A percentile compares a stretch with the other conserved stretches of the same genome.
phyloP scores from a whole-genome alignment of 2,329 filamentous ascomycete genomes.

The Seiridium unicorne region DNA sequence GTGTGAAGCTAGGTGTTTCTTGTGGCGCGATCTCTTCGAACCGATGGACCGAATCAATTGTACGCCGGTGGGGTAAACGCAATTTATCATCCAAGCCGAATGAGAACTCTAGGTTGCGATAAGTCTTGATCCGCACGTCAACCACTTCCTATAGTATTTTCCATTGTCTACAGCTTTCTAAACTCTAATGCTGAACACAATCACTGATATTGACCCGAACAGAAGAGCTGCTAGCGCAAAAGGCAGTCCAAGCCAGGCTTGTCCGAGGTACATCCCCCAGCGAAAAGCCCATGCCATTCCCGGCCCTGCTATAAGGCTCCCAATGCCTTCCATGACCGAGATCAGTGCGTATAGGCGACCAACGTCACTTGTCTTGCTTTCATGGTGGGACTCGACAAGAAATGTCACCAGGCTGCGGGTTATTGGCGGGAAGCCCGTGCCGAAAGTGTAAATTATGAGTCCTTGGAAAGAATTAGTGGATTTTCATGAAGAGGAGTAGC shows the following conservation, averaged over 20 bases:
- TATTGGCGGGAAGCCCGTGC: not conserved
- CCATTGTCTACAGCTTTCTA: not conserved
- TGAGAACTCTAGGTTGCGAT: no score
- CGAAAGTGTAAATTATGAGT: not conserved
- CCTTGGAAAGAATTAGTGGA: not conserved
- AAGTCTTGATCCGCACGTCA: no score
- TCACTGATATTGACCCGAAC: not conserved
- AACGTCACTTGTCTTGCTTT: not conserved
- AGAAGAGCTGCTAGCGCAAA: not conserved
- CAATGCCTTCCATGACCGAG: constrained; percentile 1
- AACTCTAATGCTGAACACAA: constrained; percentile 3
- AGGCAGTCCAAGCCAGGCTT: constrained; percentile 2
- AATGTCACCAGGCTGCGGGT: not conserved
- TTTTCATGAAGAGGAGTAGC: not conserved
- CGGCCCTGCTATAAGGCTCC: not conserved
- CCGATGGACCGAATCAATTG: no score
- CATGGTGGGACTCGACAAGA: not conserved
- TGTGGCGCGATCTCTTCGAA: no score
- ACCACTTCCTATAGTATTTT: no score
- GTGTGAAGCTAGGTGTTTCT: no score
- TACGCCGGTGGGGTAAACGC: no score
- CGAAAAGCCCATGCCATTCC: constrained; percentile 5
- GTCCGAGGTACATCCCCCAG: not conserved
- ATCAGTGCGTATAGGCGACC: constrained; percentile 2
- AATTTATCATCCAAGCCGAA: no score